phyloP scores from a whole-genome alignment of 1,284 basidiomycete species.

The Malassezia psittaci region DNA sequence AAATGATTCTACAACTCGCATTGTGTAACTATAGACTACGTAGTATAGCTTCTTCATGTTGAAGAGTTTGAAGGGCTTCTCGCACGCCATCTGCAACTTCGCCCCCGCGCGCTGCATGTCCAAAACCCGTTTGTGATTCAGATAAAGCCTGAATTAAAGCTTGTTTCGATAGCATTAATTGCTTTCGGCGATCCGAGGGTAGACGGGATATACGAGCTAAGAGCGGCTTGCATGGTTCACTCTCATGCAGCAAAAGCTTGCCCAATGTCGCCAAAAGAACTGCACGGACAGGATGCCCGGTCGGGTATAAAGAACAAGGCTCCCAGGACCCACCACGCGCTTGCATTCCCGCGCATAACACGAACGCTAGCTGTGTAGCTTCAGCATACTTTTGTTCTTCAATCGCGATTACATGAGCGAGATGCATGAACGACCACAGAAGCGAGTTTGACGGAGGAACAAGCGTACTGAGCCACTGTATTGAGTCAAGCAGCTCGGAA shows the following conservation, averaged over 20 bases:
- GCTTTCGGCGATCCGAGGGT: slow-evolving; percentile 16
- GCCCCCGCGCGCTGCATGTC: slow-evolving; percentile 6
- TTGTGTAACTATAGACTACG: slow-evolving; percentile 4
- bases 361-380: slow-evolving; percentile 49
- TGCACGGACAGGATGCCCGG: slow-evolving; percentile 68
- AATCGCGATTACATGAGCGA: slow-evolving; percentile 13
- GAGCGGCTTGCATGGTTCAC: neutral
- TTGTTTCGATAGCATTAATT: slow-evolving; percentile 19
- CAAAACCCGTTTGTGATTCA: slow-evolving; percentile 27
- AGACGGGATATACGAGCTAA: slow-evolving; percentile 1
- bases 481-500: slow-evolving; percentile 13
- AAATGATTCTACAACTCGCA: neutral
- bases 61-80: neutral
- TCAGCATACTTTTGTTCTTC: slow-evolving; percentile 17
- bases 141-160: slow-evolving; percentile 24
- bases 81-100: slow-evolving; percentile 2
- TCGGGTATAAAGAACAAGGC: slow-evolving; percentile 52
- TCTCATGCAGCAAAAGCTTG: slow-evolving; percentile 60
- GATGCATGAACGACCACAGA: slow-evolving; percentile 11
- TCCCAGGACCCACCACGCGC: slow-evolving; percentile 17
- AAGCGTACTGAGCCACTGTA: slow-evolving; percentile 4
- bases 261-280: slow-evolving; percentile 69
- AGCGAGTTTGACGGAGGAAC: slow-evolving; percentile 9
- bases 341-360: slow-evolving; percentile 55
- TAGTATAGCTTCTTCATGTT: neutral